Evolutionary conservation across 192 early-diverging fungal genomes (phyloP), one percentile per base, ranked within the genome.

Genomic region (Entophlyctis helioformis): DNA sequence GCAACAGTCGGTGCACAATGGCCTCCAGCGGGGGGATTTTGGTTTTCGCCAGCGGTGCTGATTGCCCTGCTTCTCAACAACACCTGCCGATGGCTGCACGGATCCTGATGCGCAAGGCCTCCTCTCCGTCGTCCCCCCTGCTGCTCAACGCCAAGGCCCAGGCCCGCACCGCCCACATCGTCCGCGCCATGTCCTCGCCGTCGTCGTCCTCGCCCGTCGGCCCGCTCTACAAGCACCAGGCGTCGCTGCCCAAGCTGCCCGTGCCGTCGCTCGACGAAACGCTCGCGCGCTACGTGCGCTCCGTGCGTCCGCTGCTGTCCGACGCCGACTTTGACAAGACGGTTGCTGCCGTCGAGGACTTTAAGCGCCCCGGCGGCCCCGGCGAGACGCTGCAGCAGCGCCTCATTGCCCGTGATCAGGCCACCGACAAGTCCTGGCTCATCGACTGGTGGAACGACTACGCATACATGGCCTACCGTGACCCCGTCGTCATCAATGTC

Each of bases 371-470:
- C 15, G 83, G 83, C n/a, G 83, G 86, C 36, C 41, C 76, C 25
- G 92, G 91, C 35, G 72, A 82, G 47, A 62, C 78, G 64, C 78
- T 98, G 33, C 92, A 96, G 67, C 59, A 78, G 55, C 80, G 91
- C 42, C 68, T 98, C 34, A 38, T 83, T 37, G 81, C 80, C 43
- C 75, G 83, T 34, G 83, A 75, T 18, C 67, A 80, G 56, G 76
- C 84, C 20, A 75, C 73, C 39, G 72, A 80, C 35, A 74, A 74
- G 23, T 88, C 86, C 72, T 98, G 91, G 73, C 50, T 94, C 39
- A 87, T 84, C 59, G 89, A 91, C 55, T 98, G 95, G 95, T 98
- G 95, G 95, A 86, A 87, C 56, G 89, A 91, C 43, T 73, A 84
- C 39, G 87, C 89, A 8, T 98, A 98, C 66, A 67, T 67, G 61